Percentiles rank a stretch among this genome's conserved stretches.
Conservation (phyloP, 1,139 yeast species). For the Neolecta irregularis region DNA sequence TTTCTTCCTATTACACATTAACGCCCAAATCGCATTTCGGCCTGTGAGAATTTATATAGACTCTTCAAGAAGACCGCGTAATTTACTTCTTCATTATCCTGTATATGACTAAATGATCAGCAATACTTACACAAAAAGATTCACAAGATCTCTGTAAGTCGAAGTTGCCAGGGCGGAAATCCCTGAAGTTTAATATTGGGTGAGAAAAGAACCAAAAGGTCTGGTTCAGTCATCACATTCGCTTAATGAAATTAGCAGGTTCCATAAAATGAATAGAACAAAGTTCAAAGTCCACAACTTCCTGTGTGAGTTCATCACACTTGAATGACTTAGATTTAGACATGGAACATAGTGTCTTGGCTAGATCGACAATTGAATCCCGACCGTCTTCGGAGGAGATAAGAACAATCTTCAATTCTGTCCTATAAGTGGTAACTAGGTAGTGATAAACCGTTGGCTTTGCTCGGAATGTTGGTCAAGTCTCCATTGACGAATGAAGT, state of each 20-base stretch:
- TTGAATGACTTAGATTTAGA: constrained; percentile 47
- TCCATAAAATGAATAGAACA: background rate
- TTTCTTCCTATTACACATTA: too few species aligned
- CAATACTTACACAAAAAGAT: constrained; percentile 5
- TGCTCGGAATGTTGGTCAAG: background rate
- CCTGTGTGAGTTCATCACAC: constrained; percentile 55
- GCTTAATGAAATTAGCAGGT: constrained; percentile 24
- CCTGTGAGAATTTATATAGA: constrained; percentile 5
- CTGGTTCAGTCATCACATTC: constrained; percentile 82
- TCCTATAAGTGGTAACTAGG: constrained; percentile 10
- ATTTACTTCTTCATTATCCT: constrained; percentile 4
- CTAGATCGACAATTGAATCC: constrained; percentile 72
- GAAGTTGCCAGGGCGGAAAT: constrained; percentile 95
- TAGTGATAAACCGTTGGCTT: background rate
- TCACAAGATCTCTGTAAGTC: constrained; percentile 65
- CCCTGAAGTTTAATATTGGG: constrained; percentile 79
- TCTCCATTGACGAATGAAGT: constrained; percentile 2
- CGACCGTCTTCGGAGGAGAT: constrained; percentile 74
- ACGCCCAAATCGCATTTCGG: constrained; percentile 12
- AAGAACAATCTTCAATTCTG: constrained; percentile 49
- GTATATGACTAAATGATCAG: constrained; percentile 6
- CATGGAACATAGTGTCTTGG: constrained; percentile 71
- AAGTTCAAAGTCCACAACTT: constrained; percentile 59
- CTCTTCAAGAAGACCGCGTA: constrained; percentile 5
- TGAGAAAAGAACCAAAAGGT: constrained; percentile 68